These are phyloP conservation scores for Davidsoniella australis DNA, from an alignment of 2,329 filamentous ascomycete species.

Conservation along the genomic window DNA sequence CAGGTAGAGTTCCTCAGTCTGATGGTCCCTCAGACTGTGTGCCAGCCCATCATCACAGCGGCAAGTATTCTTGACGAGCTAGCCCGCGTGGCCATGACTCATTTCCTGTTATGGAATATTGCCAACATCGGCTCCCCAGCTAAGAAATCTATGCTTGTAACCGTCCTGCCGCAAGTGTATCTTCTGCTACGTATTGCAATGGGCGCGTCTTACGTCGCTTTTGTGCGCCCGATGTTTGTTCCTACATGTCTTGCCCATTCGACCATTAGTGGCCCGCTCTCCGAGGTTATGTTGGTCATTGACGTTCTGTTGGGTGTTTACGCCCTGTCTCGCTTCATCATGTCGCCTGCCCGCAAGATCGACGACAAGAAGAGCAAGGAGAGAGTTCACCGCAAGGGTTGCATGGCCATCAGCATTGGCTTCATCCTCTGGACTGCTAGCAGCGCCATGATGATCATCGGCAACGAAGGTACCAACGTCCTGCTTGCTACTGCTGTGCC, in stretches of 20 bases:
- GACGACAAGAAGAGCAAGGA: constrained; percentile 20
- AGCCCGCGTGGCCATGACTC: constrained; percentile 34
- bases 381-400: constrained; percentile 22
- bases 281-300: constrained; percentile 29
- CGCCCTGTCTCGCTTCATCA: constrained; percentile 22
- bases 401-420: constrained; percentile 26
- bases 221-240: constrained; percentile 34
- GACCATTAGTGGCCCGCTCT: constrained; percentile 26
- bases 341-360: constrained; percentile 14
- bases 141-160: constrained; percentile 16
- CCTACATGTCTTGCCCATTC: constrained; percentile 34
- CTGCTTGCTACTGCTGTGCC: constrained; percentile 32
- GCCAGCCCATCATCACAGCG: constrained; percentile 35
- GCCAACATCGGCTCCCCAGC: constrained; percentile 17
- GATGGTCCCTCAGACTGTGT: constrained; percentile 27
- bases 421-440: constrained; percentile 37
- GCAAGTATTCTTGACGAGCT: constrained; percentile 40
- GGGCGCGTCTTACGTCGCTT: constrained; percentile 36
- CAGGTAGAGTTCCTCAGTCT: constrained; percentile 33
- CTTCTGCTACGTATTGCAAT: constrained; percentile 32
- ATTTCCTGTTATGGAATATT: constrained; percentile 34
- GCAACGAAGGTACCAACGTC: constrained; percentile 25
- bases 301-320: constrained; percentile 27
- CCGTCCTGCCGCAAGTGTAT: constrained; percentile 28
- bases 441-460: constrained; percentile 34